Base-by-base conservation (phyloP, 441 rosid genomes). In the Macaranga tanarius region DNA sequence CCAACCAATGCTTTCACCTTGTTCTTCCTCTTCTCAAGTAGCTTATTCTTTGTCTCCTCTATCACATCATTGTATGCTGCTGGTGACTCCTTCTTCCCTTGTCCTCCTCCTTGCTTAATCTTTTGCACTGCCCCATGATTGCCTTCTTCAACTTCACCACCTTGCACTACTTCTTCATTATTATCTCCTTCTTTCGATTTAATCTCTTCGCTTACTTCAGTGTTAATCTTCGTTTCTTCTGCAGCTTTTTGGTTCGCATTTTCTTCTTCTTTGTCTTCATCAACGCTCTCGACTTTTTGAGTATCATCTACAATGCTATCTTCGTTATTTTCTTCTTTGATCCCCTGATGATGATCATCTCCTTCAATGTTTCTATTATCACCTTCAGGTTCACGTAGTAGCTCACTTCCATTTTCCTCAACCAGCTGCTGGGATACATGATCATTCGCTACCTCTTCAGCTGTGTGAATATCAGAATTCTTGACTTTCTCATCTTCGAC, bases 1-100 rank as follows among this genome's bases (percentile, higher is more conserved):
- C 98, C 98, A 31, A 85, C 98, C 69, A 92, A 77, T 50, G 97
- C 95, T 65, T 67, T 83, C 71, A 92, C 98, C 66, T 86, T 92
- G 90, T 89, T 92, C 86, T 83, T 91, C 83, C 88, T 91, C 70
- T 79, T 76, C 82, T 83, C 85, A 55, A 84, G 82, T 47, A 91
- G 83, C 79, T 84, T 92, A 71, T 86, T 82, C 38, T 90, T 88
- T 4, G 92, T 85, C 79, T 89, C 86, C 63, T 88, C 92, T 15
- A 93, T 93, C 74, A 93, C 95, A 69, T 89, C 94, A 51, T 93
- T 93, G 78, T 87, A 89, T 8, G 91, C 90, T 25, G 87, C 71
- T 58, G 92, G 80, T 9, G 88, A 75, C 48, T 86, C 95, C 79
- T 86, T 92, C 85, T 75, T 88, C 75, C 74, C 80, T 34, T 80